Evolutionary conservation across 306 rosid genomes (phyloP), one percentile per base, ranked within the genome.

Genomic region (Gleditsia sinensis): DNA sequence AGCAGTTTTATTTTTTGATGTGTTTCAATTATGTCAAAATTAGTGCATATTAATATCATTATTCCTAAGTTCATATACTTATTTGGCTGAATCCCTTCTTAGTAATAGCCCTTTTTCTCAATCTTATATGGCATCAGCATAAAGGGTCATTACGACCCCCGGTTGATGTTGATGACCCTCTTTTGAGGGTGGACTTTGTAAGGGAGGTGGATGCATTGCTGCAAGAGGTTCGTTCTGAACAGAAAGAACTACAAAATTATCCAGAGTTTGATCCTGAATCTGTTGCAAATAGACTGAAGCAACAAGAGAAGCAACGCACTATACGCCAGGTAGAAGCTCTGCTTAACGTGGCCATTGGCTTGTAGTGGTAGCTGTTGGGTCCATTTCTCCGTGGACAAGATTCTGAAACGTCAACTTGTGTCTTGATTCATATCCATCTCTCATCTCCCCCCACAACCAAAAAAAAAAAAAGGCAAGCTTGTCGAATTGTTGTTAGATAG

Each of bases 131-230:
- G 33, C 56, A 28, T 80, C 89, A 92, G 96, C 97, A 88, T 84
- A 78, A 86, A 27, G 96, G 96, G 62, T 93, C 87, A 11, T 33
- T 83, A 34, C 84, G 92, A 75, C 93, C 88, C 1, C 77, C 87
- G 14, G 77, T 87, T 54, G 96, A 94, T 75, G 83, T 71, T 33
- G 98, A 92, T 66, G 88, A 81, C 54, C 72, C 79, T 28, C 86
- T 94, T 28, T 68, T 92, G 81, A 92, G 97, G 80, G 95, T 84
- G 60, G 97, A 94, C 85, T 94, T 94, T 37, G 89, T 92, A 17
- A 87, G 97, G 80, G 97, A 94, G 86, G 96, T 94, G 72, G 89
- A 87, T 84, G 97, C 58, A 73, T 78, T 92, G 86, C 86, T 94
- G 37, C 89, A 80, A 84, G 95, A 94, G 78, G 92, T 94, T 60